Conservation (phyloP, 2,329 filamentous ascomycete genomes). For the Talaromyces sp. region DNA sequence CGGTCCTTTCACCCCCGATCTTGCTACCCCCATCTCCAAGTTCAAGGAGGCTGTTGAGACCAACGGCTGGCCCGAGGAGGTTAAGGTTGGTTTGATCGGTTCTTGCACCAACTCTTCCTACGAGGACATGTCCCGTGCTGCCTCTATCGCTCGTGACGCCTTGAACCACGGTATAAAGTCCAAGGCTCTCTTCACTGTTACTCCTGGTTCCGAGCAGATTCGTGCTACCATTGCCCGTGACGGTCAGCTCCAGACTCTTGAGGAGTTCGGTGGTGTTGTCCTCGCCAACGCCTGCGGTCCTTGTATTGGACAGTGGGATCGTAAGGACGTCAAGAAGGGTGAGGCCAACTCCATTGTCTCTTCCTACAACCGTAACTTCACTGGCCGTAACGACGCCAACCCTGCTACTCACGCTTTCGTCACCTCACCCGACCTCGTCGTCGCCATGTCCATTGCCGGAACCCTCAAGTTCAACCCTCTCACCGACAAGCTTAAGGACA, state of each 20-base stretch:
- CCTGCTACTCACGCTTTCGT: conserved; percentile 92
- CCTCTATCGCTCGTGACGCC: conserved; percentile 87
- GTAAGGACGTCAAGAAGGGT: conserved; percentile 89
- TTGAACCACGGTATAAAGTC: conserved; percentile 90
- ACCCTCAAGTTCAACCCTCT: conserved; percentile 91
- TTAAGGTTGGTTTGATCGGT: conserved; percentile 95
- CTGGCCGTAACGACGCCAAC: conserved; percentile 94
- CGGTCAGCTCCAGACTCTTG: conserved; percentile 87
- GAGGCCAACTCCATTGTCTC: conserved; percentile 95
- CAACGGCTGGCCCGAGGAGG: conserved; percentile 93
- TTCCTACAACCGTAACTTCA: conserved; percentile 99
- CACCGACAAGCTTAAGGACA: conserved; percentile 86
- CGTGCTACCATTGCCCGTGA: conserved; percentile 88
- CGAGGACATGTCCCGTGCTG: conserved; percentile 89
- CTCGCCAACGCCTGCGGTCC: conserved; percentile 93
- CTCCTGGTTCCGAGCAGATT: conserved; percentile 95
- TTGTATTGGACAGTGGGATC: conserved; percentile 95
- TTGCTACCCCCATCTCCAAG: conserved; percentile 96
- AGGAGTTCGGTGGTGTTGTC: conserved; percentile 92
- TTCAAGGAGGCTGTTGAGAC: conserved; percentile 91
- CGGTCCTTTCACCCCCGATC: conserved; percentile 96
- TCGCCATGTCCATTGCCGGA: conserved; percentile 80
- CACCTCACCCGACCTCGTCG: conserved; percentile 83
- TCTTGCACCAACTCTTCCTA: conserved; percentile 94
- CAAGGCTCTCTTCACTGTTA: conserved; percentile 90